phyloP scores from a whole-genome alignment of 2,329 filamentous ascomycete genomes.

The Sordariomycetes sp. region DNA sequence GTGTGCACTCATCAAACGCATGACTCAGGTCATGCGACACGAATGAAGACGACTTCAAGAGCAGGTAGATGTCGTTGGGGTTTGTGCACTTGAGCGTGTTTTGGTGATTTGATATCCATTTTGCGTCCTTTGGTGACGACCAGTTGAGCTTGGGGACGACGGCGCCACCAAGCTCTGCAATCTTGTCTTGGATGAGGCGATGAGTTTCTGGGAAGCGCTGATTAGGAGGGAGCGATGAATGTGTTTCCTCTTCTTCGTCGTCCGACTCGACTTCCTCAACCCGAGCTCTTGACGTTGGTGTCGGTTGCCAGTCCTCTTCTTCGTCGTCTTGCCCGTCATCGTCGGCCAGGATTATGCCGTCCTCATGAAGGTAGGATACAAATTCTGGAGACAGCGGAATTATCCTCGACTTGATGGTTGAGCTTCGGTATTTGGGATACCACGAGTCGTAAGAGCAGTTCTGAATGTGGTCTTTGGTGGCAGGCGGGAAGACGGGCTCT shows the following conservation, averaged over 20 bases:
- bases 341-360: constrained; percentile 82
- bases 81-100: constrained; percentile 89
- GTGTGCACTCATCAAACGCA: constrained; percentile 66
- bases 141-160: constrained; percentile 94
- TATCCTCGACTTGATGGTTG: constrained; percentile 78
- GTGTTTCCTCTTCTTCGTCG: constrained; percentile 39
- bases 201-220: constrained; percentile 64
- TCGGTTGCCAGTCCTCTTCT: constrained; percentile 38
- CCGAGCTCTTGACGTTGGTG: constrained; percentile 14
- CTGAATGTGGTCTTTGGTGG: constrained; percentile 78
- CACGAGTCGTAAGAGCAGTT: constrained; percentile 92
- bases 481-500: constrained; percentile 64
- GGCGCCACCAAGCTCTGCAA: constrained; percentile 72
- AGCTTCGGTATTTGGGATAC: constrained; percentile 74
- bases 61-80: constrained; percentile 84
- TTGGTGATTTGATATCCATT: constrained; percentile 74
- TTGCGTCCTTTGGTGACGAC: constrained; percentile 93
- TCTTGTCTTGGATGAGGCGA: constrained; percentile 64
- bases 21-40: constrained; percentile 90
- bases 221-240: constrained; percentile 36
- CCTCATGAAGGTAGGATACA: constrained; percentile 78
- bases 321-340: constrained; percentile 52
- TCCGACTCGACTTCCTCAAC: constrained; percentile 31
- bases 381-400: constrained; percentile 70
- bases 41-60: constrained; percentile 92